Evolutionary conservation across 257 asterid genomes (phyloP), one percentile per base, ranked within the genome.

Genomic region (Penstemon eatonii): DNA sequence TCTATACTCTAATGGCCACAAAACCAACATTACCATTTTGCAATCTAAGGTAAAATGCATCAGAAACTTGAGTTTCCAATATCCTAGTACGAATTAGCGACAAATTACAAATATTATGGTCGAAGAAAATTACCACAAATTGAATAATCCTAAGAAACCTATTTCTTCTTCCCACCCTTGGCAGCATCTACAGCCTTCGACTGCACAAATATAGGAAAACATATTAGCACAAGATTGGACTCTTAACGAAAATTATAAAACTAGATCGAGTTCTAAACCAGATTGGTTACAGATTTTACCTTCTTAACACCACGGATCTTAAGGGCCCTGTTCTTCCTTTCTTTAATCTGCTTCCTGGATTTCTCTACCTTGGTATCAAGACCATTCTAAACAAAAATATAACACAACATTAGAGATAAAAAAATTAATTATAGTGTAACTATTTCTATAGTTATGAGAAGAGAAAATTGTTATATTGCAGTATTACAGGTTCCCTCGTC

Each of bases 301-400:
- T 91, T 91, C 88, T 91, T 91, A 10, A 91, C 95, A 85, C 97
- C 97, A 45, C 97, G 96, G 60, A 91, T 74, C 80, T 91, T 91
- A 86, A 85, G 86, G 12, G 95, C 82, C 57, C 97, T 85, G 84
- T 91, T 91, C 80, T 91, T 91, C 55, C 97, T 78, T 67, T 91
- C 96, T 79, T 91, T 91, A 85, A 91, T 74, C 67, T 91, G 97
- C 67, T 89, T 91, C 76, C 97, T 87, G 3, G 97, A 91, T 75
- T 89, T 91, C 79, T 91, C 97, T 52, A 91, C 75, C 95, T 89
- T 87, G 33, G 93, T 88, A 60, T 79, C 97, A 70, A 91, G 82
- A 63, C 97, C 97, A 79, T 88, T 91, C 97, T 91, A 86, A 77
- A 44, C 4, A 18, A 12, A 50, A 68, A 46, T 25, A 64, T 36